Percentiles rank a stretch among this genome's conserved stretches.
These are phyloP conservation scores for Eutypella sp. DNA, from an alignment of 2,329 filamentous ascomycete genomes.

Conservation along the genomic window DNA sequence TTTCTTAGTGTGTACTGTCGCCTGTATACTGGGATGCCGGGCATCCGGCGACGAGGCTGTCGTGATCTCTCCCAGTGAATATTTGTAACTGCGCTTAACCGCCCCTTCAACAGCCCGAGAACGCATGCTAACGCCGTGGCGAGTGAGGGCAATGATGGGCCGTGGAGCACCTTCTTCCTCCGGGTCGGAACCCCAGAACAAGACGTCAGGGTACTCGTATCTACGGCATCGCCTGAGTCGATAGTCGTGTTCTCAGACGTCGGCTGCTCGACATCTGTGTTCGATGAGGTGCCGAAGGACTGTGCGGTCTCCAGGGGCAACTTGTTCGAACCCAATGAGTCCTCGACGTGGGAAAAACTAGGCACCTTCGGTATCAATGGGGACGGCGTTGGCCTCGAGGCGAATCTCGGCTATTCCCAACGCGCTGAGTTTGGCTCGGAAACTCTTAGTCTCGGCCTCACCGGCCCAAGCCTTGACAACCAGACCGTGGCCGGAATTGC, in stretches of 20 bases:
- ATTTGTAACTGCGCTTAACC: slow-evolving; percentile 27
- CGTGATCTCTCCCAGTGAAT: slow-evolving; percentile 30
- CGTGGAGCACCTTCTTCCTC: slow-evolving; percentile 35
- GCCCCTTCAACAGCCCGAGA: not conserved
- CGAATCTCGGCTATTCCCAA: slow-evolving; percentile 31
- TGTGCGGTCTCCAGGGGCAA: slow-evolving; percentile 32
- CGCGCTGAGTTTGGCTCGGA: slow-evolving; percentile 25
- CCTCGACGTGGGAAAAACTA: slow-evolving; percentile 29
- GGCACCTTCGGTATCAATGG: slow-evolving; percentile 30
- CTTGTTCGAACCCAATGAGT: slow-evolving; percentile 29
- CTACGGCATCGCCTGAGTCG: slow-evolving; percentile 32
- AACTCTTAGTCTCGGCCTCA: slow-evolving; percentile 24
- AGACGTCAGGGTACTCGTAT: slow-evolving; percentile 32
- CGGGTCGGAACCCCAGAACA: slow-evolving; percentile 33
- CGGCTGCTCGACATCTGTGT: slow-evolving; percentile 27
- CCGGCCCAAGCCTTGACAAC: slow-evolving; percentile 26
- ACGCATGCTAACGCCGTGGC: slow-evolving; percentile 10
- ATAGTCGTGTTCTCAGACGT: slow-evolving; percentile 27
- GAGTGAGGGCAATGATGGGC: slow-evolving; percentile 36
- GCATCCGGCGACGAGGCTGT: slow-evolving; percentile 14
- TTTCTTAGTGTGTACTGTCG: slow-evolving; percentile 6
- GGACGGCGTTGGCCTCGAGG: slow-evolving; percentile 32
- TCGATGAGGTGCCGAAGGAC: slow-evolving; percentile 26
- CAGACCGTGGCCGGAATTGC: slow-evolving; percentile 30
- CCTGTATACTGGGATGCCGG: slow-evolving; percentile 5